Evolutionary conservation across 495 filamentous ascomycete genomes (phyloP), one percentile per base, ranked within the genome.

Genomic region (Rostrohypoxylon terebratum): DNA sequence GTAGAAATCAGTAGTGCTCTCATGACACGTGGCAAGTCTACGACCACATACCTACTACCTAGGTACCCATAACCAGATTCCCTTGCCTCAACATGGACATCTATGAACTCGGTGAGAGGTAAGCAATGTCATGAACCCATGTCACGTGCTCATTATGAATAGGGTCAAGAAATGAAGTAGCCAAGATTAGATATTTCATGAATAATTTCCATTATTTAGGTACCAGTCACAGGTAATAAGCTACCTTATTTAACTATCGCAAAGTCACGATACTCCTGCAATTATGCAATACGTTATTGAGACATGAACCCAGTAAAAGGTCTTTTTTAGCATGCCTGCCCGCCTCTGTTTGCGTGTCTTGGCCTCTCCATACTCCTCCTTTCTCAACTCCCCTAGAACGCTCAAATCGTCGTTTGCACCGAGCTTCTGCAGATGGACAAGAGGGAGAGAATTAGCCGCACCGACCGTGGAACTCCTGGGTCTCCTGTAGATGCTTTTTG

Each of bases 401-500:
- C 50, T 48, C 61, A 16, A 61, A 40, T 62, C 34, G 14, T 33
- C n/a, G 16, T 60, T 33, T 18, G 45, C 28, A 64, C 25, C 68
- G 66, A 65, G 48, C 50, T 13, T 55, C 51, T 51, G 48, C 63
- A 59, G 48, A 65, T 69, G 66, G 62, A 78, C 55, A 53, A 69
- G 72, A 60, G 61, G 71, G 69, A 70, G 64, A 63, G 68, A 23
- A 55, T 66, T 64, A 66, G 51, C 28, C 57, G 36, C 71, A 42
- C 64, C 69, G 74, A 69, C 74, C 76, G 42, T 73, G 57, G 44
- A 78, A 78, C 72, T 73, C 72, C 74, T 42, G 48, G 58, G 58
- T 72, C 65, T 71, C 76, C 76, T 73, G 71, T 77, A 77, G 66
- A 78, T 75, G 74, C 71, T 78, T 77, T 77, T 74, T 78, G 59